Conservation (phyloP, 768 basidiomycete species). For the Crassisporium funariophilum region DNA sequence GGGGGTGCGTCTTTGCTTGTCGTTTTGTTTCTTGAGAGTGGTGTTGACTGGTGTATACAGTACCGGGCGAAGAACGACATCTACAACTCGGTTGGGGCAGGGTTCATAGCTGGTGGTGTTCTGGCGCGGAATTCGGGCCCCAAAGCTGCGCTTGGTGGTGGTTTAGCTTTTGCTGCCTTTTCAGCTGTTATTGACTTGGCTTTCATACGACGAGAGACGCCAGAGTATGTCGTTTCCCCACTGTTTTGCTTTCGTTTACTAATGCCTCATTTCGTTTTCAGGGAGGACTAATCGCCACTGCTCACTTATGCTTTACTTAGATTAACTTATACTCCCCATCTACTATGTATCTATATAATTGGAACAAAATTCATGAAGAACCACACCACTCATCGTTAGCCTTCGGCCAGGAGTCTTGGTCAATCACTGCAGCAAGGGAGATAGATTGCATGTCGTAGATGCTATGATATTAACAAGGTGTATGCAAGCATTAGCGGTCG, state of each 20-base stretch:
- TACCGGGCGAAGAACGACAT: constrained; percentile 97
- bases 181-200: constrained; percentile 83
- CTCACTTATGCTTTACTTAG: constrained; percentile 20
- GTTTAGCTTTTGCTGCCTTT: constrained; percentile 90
- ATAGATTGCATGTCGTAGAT: too few relatives aligned
- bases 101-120: constrained; percentile 86
- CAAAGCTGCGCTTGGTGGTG: constrained; percentile 85
- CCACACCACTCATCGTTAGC: not conserved
- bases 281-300: constrained; percentile 39
- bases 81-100: constrained; percentile 84
- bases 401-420: too few relatives aligned
- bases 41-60: constrained; percentile 39
- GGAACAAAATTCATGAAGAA: constrained; percentile 13
- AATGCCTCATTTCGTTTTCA: constrained; percentile 15
- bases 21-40: not conserved
- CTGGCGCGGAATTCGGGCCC: constrained; percentile 88
- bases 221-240: constrained; percentile 47
- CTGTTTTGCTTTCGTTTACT: not conserved
- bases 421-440: too few relatives aligned
- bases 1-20: constrained; percentile 59
- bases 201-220: constrained; percentile 77
- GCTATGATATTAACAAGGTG: too few relatives aligned
- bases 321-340: constrained; percentile 20
- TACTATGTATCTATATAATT: constrained; percentile 29
- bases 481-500: too few relatives aligned